Conservation (phyloP, 2,329 filamentous ascomycete species). For the Neofusicoccum ribis region DNA sequence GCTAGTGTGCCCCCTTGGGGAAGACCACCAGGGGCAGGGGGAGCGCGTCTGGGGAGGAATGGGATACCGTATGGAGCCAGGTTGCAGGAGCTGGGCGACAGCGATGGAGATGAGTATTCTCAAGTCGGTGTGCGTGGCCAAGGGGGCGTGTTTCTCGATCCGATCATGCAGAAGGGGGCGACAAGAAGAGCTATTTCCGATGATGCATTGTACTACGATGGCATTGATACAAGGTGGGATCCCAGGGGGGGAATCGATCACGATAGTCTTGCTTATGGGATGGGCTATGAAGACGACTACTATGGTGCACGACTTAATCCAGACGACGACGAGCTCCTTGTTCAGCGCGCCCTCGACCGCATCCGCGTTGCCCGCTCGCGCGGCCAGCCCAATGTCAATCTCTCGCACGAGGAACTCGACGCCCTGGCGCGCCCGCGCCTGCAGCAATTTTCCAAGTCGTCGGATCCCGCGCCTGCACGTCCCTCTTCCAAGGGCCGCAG, state of each 20-base stretch:
- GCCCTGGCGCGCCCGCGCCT: constrained; percentile 46
- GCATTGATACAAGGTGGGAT: constrained; percentile 38
- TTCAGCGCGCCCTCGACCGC: constrained; percentile 75
- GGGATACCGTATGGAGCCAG: constrained; percentile 36
- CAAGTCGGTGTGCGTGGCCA: constrained; percentile 23
- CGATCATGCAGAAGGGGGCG: constrained; percentile 32
- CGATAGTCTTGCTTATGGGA: constrained; percentile 46
- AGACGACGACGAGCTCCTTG: constrained; percentile 70
- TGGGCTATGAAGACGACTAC: constrained; percentile 51
- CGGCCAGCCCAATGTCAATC: constrained; percentile 75
- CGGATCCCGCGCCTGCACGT: constrained; percentile 32
- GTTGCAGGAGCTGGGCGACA: constrained; percentile 66
- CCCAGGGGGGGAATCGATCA: constrained; percentile 29
- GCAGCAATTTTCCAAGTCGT: constrained; percentile 26
- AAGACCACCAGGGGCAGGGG: constrained; percentile 93
- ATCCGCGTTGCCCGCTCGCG: constrained; percentile 76
- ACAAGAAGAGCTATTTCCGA: constrained; percentile 39
- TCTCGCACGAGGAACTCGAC: constrained; percentile 77
- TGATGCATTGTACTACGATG: constrained; percentile 51
- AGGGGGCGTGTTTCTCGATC: constrained; percentile 46
- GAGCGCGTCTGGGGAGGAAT: constrained; percentile 44
- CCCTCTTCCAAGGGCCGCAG: constrained; percentile 32
- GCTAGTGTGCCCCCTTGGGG: constrained; percentile 84
- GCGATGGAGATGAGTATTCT: constrained; percentile 44
- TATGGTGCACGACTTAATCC: constrained; percentile 31